Evolutionary conservation across 1,139 yeast species (phyloP).

Genomic region (Suhomyces coccinellae): DNA sequence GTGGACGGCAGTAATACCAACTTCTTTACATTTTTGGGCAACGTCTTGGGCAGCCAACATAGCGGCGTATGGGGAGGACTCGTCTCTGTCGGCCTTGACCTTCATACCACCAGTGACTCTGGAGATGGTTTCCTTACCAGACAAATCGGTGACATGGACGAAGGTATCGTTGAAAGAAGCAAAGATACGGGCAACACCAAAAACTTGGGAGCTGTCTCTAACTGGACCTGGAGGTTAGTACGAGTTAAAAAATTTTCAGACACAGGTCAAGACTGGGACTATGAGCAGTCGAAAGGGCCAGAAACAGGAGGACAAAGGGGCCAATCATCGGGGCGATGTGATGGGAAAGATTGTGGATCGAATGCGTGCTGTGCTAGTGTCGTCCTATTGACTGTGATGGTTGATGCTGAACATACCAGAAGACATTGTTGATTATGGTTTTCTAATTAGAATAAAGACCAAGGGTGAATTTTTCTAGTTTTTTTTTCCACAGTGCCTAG

Average conservation of each 20-base stretch:
- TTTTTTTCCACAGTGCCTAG: conserved; percentile 14
- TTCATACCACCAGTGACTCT: conserved; percentile 99
- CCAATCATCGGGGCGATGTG: not conserved
- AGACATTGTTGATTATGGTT: conserved; percentile 25
- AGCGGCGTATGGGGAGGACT: conserved; percentile 99
- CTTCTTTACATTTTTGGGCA: conserved; percentile 98
- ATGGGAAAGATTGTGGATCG: not conserved
- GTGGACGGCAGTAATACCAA: conserved; percentile 99
- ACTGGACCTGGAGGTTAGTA: conserved; percentile 61
- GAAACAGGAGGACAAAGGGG: no score
- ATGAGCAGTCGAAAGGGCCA: not conserved
- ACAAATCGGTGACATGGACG: conserved; percentile 98
- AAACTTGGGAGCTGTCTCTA: conserved; percentile 97
- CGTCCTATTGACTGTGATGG: not conserved
- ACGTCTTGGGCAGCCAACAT: conserved; percentile 99
- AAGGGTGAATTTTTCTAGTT: conserved; percentile 15
- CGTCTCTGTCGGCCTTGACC: conserved; percentile 99
- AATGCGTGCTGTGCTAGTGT: not conserved
- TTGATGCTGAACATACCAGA: conserved; percentile 19
- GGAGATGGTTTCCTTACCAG: conserved; percentile 99
- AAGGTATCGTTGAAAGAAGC: conserved; percentile 99
- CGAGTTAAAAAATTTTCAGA: conserved; percentile 1
- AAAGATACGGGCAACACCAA: conserved; percentile 99
- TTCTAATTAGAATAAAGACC: conserved; percentile 21
- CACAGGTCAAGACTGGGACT: not conserved